Conservation (phyloP, 805 yeast genomes). For the Vanderwaltozyma yarrowii region DNA sequence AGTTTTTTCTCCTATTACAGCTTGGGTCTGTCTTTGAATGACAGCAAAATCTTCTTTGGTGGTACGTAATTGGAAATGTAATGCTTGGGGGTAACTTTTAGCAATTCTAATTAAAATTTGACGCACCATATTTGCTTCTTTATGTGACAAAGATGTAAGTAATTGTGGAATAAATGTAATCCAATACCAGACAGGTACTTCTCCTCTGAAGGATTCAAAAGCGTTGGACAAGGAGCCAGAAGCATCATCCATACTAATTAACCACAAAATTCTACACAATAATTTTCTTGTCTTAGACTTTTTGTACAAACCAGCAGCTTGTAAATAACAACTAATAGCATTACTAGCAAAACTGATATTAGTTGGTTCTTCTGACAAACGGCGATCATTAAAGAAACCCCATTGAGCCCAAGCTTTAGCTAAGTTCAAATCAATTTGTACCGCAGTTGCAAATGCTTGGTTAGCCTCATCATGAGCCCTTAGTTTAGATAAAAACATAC, state of each 20-base stretch:
- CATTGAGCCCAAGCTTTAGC: constrained; percentile 99
- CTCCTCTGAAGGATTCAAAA: constrained; percentile 87
- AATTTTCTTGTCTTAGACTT: constrained; percentile 83
- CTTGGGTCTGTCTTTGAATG: constrained; percentile 64
- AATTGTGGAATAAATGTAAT: constrained; percentile 93
- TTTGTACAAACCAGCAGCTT: constrained; percentile 95
- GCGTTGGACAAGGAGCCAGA: constrained; percentile 75
- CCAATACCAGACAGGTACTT: constrained; percentile 99
- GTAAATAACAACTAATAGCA: constrained; percentile 91
- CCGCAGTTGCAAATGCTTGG: constrained; percentile 96
- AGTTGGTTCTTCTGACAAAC: constrained; percentile 73
- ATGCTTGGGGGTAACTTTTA: constrained; percentile 92
- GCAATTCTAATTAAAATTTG: constrained; percentile 86
- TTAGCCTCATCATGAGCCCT: constrained; percentile 91
- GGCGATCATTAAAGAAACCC: constrained; percentile 90
- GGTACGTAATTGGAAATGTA: constrained; percentile 91
- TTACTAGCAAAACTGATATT: constrained; percentile 81
- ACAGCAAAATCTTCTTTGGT: constrained; percentile 90
- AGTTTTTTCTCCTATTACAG: constrained; percentile 31
- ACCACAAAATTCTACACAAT: constrained; percentile 85
- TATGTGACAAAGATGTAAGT: constrained; percentile 78
- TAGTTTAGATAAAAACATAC: constrained; percentile 91
- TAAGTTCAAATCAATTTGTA: constrained; percentile 83
- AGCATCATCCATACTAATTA: constrained; percentile 81
- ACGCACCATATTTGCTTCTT: constrained; percentile 82